phyloP scores from a whole-genome alignment of 495 filamentous ascomycete species.

The Penicillium goetzii region DNA sequence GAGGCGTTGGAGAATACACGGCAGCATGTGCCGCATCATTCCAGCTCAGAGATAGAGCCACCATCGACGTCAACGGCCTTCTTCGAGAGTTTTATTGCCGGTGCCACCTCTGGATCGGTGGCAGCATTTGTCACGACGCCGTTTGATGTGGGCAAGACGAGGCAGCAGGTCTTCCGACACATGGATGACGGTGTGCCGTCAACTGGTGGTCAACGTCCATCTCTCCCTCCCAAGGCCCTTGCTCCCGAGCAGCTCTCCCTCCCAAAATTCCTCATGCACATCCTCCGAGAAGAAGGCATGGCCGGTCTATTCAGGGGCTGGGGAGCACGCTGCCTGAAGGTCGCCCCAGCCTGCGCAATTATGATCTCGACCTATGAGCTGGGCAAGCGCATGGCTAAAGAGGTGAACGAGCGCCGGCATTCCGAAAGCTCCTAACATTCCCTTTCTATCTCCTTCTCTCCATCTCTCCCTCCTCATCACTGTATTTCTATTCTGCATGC shows the following conservation, averaged over 20 bases:
- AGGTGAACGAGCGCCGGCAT: constrained; percentile 71
- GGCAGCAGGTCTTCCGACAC: constrained; percentile 78
- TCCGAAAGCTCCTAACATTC: constrained; percentile 25
- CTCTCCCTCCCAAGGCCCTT: constrained; percentile 31
- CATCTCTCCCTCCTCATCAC: background rate
- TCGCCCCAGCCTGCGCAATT: constrained; percentile 96
- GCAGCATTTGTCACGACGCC: constrained; percentile 92
- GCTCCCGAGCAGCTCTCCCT: constrained; percentile 75
- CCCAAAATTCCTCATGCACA: constrained; percentile 80
- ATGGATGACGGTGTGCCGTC: constrained; percentile 47
- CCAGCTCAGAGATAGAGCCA: constrained; percentile 17
- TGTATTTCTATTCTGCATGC: constrained; percentile 37
- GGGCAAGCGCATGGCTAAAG: constrained; percentile 83
- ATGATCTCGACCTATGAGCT: constrained; percentile 99
- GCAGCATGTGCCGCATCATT: constrained; percentile 41
- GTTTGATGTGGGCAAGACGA: constrained; percentile 96
- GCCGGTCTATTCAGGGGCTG: constrained; percentile 86
- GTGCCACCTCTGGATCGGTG: constrained; percentile 77
- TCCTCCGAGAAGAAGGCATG: constrained; percentile 81
- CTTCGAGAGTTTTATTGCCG: constrained; percentile 84
- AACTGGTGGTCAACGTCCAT: constrained; percentile 11
- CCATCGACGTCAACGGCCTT: constrained; percentile 54
- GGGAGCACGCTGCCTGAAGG: constrained; percentile 88
- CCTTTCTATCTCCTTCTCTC: background rate
- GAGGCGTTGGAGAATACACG: constrained; percentile 65